Conservation (phyloP, 2,329 filamentous ascomycete genomes). For the Talaromyces sp. region DNA sequence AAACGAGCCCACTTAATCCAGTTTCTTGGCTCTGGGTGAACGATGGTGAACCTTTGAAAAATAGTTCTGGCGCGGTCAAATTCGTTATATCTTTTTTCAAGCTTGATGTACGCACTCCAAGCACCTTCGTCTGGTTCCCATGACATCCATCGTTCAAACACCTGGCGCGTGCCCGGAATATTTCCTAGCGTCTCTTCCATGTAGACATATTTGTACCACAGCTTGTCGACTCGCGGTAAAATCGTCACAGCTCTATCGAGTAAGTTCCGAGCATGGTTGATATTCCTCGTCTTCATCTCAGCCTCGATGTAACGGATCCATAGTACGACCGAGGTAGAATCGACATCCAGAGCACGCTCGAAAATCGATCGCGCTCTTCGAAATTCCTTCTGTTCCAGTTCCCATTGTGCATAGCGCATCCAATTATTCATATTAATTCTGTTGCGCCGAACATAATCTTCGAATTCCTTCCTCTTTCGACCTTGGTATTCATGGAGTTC, state of each 20-base stretch:
- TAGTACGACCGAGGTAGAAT: conserved; percentile 77
- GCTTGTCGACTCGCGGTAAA: conserved; percentile 84
- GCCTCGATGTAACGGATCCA: conserved; percentile 94
- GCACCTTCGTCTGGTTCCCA: conserved; percentile 97
- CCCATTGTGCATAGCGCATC: conserved; percentile 96
- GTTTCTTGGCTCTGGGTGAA: conserved; percentile 90
- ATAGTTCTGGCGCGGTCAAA: conserved; percentile 86
- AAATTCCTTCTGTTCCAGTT: conserved; percentile 97
- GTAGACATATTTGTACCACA: conserved; percentile 99
- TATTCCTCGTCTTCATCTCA: conserved; percentile 92
- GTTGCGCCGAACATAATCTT: conserved; percentile 95
- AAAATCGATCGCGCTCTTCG: conserved; percentile 87
- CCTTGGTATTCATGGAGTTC: conserved; percentile 97
- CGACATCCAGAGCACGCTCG: conserved; percentile 88
- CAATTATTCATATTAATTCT: conserved; percentile 97
- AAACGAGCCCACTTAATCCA: conserved; percentile 99
- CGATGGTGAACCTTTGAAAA: conserved; percentile 82
- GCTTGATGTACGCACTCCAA: conserved; percentile 93
- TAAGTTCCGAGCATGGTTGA: conserved; percentile 93
- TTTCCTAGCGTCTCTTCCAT: conserved; percentile 98
- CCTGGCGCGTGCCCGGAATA: conserved; percentile 82
- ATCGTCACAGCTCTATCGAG: conserved; percentile 93
- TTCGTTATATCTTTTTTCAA: conserved; percentile 93
- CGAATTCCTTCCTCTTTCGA: conserved; percentile 91
- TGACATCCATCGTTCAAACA: conserved; percentile 97